These are phyloP conservation scores for Coemansia umbellata DNA, from an alignment of 192 early-diverging fungal genomes.

Conservation along the genomic window DNA sequence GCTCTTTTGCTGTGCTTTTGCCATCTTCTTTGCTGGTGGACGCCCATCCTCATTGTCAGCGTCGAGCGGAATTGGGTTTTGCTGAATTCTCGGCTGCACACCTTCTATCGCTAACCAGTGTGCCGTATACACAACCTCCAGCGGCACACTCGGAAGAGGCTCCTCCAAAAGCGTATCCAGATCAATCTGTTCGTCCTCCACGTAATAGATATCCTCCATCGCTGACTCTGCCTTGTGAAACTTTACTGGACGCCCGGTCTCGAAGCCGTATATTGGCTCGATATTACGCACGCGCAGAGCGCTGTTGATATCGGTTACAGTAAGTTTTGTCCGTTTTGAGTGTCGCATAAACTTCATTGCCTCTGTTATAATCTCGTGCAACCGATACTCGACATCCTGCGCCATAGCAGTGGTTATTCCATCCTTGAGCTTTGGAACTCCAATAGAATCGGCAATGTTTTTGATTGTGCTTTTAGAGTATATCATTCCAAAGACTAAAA, in stretches of 20 bases:
- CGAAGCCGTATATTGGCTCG: slow-evolving; percentile 94
- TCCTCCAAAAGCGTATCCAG: slow-evolving; percentile 83
- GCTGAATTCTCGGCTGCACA: slow-evolving; percentile 94
- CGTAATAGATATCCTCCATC: slow-evolving; percentile 73
- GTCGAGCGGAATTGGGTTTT: slow-evolving; percentile 78
- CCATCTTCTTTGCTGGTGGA: slow-evolving; percentile 13
- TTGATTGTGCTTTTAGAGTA: slow-evolving; percentile 47
- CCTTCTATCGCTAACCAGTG: slow-evolving; percentile 99
- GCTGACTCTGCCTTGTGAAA: slow-evolving; percentile 69
- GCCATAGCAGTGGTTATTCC: slow-evolving; percentile 78
- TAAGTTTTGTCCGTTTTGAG: slow-evolving; percentile 76
- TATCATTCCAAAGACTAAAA: slow-evolving; percentile 17
- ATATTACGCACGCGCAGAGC: slow-evolving; percentile 90
- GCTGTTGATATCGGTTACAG: slow-evolving; percentile 81
- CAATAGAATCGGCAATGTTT: slow-evolving; percentile 81
- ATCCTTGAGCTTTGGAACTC: slow-evolving; percentile 80
- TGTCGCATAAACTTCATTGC: slow-evolving; percentile 97
- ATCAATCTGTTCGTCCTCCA: slow-evolving; percentile 92
- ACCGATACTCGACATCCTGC: slow-evolving; percentile 92
- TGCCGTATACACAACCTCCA: slow-evolving; percentile 83
- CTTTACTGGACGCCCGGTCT: slow-evolving; percentile 58
- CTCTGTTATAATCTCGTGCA: slow-evolving; percentile 92
- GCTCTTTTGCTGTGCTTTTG: slow-evolving; percentile 12
- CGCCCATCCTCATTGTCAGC: slow-evolving; percentile 10
- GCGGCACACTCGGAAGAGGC: slow-evolving; percentile 85